phyloP scores from a whole-genome alignment of 768 basidiomycete genomes.

The Galerina marginata region DNA sequence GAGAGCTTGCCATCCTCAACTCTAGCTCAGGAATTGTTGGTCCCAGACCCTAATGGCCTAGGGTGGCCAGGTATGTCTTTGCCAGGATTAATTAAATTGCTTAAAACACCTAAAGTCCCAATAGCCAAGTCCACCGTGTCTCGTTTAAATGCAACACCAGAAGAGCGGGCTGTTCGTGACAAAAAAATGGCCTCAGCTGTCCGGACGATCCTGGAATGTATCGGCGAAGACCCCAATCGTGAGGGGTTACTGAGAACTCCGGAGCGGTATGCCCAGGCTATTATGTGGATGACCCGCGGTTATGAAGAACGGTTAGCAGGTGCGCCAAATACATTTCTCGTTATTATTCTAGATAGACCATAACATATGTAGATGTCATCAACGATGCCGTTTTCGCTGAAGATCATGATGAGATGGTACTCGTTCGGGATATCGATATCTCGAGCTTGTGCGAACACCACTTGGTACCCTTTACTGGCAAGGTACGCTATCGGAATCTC shows the following conservation, averaged over 20 bases:
- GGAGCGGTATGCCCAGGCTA: conserved; percentile 93
- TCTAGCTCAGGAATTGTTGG: conserved; percentile 36
- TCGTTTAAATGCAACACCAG: conserved; percentile 79
- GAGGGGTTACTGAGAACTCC: conserved; percentile 93
- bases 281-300: conserved; percentile 99
- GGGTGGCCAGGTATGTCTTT: conserved; percentile 85
- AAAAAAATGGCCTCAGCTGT: conserved; percentile 83
- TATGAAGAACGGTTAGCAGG: conserved; percentile 96
- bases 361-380: conserved; percentile 77
- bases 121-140: conserved; percentile 89
- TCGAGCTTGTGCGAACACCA: conserved; percentile 99
- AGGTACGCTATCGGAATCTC: conserved; percentile 51
- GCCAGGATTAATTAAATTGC: conserved; percentile 3
- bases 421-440: conserved; percentile 96
- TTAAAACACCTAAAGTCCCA: not conserved
- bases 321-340: conserved; percentile 36
- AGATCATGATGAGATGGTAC: conserved; percentile 99
- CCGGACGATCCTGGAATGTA: conserved; percentile 92
- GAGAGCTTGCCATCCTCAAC: conserved; percentile 45
- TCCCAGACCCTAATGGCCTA: conserved; percentile 74
- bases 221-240: conserved; percentile 96
- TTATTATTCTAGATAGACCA: conserved; percentile 18
- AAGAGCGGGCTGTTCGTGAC: conserved; percentile 74
- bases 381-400: conserved; percentile 98
- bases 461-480: conserved; percentile 96